Conservation (phyloP, 495 filamentous ascomycete species). For the Lasiosphaeria ovina region DNA sequence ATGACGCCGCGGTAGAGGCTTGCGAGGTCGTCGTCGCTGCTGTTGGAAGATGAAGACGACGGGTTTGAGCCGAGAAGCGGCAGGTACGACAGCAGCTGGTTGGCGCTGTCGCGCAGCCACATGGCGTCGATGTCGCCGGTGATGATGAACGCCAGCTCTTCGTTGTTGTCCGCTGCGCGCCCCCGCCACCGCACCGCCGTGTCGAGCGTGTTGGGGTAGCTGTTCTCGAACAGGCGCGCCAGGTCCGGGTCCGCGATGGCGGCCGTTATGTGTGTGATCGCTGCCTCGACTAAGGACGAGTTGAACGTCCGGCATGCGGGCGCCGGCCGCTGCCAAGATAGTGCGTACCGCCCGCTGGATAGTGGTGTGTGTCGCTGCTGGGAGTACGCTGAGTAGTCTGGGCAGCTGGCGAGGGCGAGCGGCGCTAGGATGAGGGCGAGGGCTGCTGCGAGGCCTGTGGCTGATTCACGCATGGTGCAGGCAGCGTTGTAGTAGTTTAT, state of each 20-base stretch:
- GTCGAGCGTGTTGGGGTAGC: constrained; percentile 66
- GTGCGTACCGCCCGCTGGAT: constrained; percentile 41
- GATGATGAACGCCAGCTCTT: constrained; percentile 48
- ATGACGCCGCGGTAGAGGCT: constrained; percentile 62
- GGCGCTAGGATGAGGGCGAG: not conserved
- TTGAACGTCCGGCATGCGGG: constrained; percentile 62
- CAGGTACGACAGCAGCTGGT: constrained; percentile 65
- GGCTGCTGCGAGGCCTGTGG: too few relatives aligned
- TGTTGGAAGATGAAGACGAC: constrained; percentile 36
- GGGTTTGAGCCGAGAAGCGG: constrained; percentile 46
- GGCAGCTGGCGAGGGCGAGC: constrained; percentile 35
- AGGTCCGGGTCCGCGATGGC: constrained; percentile 63
- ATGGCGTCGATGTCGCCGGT: constrained; percentile 72
- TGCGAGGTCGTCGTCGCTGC: constrained; percentile 39
- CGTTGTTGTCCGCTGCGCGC: constrained; percentile 43
- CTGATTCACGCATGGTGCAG: too few relatives aligned
- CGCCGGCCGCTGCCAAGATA: constrained; percentile 57
- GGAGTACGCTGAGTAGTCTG: constrained; percentile 54
- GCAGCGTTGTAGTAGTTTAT: too few relatives aligned
- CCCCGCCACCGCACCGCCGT: constrained; percentile 67
- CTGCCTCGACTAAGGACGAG: constrained; percentile 52
- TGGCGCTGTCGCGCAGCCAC: constrained; percentile 69
- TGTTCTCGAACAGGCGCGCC: constrained; percentile 61
- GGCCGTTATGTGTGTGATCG: constrained; percentile 46
- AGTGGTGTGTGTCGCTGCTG: constrained; percentile 43